phyloP scores from a whole-genome alignment of 2,329 filamentous ascomycete species.

The Botryotinia calthae region DNA sequence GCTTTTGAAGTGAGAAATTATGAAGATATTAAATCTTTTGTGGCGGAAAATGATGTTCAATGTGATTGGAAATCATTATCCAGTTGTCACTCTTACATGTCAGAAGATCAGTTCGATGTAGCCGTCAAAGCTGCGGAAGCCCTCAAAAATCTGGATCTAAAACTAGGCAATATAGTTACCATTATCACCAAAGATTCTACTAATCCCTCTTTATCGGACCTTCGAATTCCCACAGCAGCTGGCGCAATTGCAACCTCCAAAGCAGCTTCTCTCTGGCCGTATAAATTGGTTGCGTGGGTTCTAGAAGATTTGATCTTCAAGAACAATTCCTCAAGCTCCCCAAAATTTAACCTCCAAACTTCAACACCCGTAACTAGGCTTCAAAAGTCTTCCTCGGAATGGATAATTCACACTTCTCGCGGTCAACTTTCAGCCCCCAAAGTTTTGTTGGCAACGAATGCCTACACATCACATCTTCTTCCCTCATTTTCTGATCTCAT shows the following conservation, averaged over 20 bases:
- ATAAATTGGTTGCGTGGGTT: constrained; percentile 75
- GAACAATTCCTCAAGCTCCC: constrained; percentile 25
- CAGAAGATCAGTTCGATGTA: constrained; percentile 51
- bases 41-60: constrained; percentile 55
- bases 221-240: constrained; percentile 55
- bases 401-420: constrained; percentile 65
- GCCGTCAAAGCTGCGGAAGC: constrained; percentile 50
- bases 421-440: constrained; percentile 62
- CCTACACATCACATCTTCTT: constrained; percentile 73
- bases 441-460: constrained; percentile 80
- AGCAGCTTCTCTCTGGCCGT: constrained; percentile 75
- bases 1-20: constrained; percentile 73
- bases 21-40: constrained; percentile 55
- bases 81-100: constrained; percentile 64
- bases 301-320: constrained; percentile 48
- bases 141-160: constrained; percentile 52
- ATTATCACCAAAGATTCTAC: constrained; percentile 38
- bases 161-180: constrained; percentile 49
- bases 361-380: constrained; percentile 61
- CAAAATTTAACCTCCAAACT: constrained; percentile 69
- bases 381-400: constrained; percentile 43
- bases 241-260: constrained; percentile 64
- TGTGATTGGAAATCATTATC: constrained; percentile 67
- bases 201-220: constrained; percentile 44
- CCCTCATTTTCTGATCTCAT: constrained; percentile 68